Conservation (phyloP, 2,329 filamentous ascomycete genomes). For the Apiospora pterosperma region DNA sequence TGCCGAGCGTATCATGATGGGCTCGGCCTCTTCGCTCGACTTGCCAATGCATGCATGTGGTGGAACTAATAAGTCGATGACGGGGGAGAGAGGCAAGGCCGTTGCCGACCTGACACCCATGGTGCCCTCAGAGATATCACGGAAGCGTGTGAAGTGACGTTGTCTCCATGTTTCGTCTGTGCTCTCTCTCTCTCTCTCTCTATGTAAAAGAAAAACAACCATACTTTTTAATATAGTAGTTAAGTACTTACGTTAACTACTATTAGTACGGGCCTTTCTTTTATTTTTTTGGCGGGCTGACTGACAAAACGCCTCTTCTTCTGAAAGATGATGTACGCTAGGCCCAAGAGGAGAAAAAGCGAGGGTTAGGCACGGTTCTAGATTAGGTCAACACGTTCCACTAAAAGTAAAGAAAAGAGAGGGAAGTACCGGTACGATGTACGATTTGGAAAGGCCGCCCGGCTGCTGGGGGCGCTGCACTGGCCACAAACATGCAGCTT, state of each 20-base stretch:
- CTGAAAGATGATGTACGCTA: slow-evolving; percentile 4
- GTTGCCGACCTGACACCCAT: background rate
- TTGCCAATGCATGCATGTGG: background rate
- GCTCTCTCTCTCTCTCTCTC: background rate
- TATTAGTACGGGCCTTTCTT: background rate
- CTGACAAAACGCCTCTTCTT: background rate
- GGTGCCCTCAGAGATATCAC: background rate
- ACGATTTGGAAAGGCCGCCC: slow-evolving; percentile 2
- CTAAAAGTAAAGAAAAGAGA: background rate
- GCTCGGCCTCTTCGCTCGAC: background rate
- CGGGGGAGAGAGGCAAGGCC: background rate
- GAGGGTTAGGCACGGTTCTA: background rate
- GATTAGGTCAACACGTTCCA: background rate
- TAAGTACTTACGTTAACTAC: background rate
- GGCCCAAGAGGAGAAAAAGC: background rate
- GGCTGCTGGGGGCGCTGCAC: slow-evolving; percentile 22
- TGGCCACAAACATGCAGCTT: slow-evolving; percentile 25
- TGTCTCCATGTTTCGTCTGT: background rate
- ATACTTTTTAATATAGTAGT: too few relatives aligned
- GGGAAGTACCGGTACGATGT: slow-evolving; percentile 8
- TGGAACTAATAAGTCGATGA: background rate
- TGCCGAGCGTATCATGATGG: background rate
- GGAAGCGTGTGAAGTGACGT: background rate
- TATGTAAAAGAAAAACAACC: too few relatives aligned
- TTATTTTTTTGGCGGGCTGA: background rate